These are phyloP conservation scores for Naegleria gruberi DNA, from an alignment of 208 protist genomes.

Conservation along the genomic window DNA sequence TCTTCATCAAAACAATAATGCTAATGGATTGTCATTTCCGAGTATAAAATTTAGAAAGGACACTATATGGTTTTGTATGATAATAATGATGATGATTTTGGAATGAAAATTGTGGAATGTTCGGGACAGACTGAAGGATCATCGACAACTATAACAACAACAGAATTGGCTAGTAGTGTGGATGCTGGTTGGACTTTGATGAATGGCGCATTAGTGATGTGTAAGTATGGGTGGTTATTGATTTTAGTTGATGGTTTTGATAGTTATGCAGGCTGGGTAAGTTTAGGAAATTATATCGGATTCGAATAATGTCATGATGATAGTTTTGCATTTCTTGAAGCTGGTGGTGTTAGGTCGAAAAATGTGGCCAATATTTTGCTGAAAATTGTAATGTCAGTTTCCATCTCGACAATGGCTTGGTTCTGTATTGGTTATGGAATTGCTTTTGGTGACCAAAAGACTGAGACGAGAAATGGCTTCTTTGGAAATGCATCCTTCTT, in stretches of 20 bases:
- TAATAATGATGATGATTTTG: too few relatives aligned
- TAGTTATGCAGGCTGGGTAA: not conserved
- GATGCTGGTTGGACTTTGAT: not conserved
- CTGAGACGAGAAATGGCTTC: not conserved
- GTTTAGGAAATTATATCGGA: not conserved
- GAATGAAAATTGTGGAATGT: too few relatives aligned
- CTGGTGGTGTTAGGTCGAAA: slow-evolving; percentile 30
- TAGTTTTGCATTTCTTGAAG: slow-evolving; percentile 34
- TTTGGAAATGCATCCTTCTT: not conserved
- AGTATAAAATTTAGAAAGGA: too few relatives aligned
- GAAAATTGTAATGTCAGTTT: slow-evolving; percentile 31
- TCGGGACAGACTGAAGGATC: too few relatives aligned
- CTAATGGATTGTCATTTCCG: too few relatives aligned
- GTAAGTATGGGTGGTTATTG: too few relatives aligned
- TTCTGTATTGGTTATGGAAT: slow-evolving; percentile 6
- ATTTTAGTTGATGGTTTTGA: too few relatives aligned
- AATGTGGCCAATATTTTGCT: slow-evolving; percentile 38
- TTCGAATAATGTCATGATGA: too few relatives aligned
- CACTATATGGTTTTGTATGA: too few relatives aligned
- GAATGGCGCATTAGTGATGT: not conserved
- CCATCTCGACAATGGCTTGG: slow-evolving; percentile 28
- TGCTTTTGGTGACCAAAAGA: not conserved
- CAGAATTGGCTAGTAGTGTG: not conserved
- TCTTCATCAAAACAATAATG: too few relatives aligned
- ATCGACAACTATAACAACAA: not conserved